These are phyloP conservation scores for Phyllosticta citrichinensis DNA, from an alignment of 2,329 filamentous ascomycete species.

Conservation along the genomic window DNA sequence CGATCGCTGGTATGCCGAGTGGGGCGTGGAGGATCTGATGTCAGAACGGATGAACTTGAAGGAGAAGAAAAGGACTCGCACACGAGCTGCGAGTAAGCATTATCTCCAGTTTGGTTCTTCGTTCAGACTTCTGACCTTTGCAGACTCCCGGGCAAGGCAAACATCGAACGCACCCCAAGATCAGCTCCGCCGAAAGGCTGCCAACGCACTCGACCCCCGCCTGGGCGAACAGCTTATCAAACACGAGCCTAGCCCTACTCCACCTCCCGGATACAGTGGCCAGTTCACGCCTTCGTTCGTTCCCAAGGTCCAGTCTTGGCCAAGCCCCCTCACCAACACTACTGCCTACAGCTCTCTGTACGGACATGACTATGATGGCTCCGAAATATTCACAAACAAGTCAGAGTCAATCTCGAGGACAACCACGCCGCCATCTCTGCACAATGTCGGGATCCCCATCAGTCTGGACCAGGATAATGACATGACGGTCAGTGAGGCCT, in stretches of 20 bases:
- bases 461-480: background rate
- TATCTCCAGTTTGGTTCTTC: background rate
- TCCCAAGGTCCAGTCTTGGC: slow-evolving; percentile 29
- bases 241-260: slow-evolving; percentile 23
- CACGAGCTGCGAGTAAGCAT: slow-evolving; percentile 13
- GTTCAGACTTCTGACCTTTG: background rate
- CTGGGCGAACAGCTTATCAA: slow-evolving; percentile 28
- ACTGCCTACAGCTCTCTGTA: background rate
- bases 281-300: slow-evolving; percentile 19
- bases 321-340: slow-evolving; percentile 10
- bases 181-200: slow-evolving; percentile 1
- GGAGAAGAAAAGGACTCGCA: slow-evolving; percentile 51
- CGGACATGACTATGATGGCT: background rate
- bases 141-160: slow-evolving; percentile 2
- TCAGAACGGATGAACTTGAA: slow-evolving; percentile 70
- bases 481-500: slow-evolving; percentile 25
- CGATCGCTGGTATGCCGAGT: slow-evolving; percentile 65
- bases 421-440: background rate
- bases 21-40: slow-evolving; percentile 63
- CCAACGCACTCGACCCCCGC: slow-evolving; percentile 26
- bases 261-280: slow-evolving; percentile 13
- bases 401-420: background rate
- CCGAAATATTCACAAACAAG: slow-evolving; percentile 4
- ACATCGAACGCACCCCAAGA: background rate
- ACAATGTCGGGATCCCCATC: background rate